phyloP scores from a whole-genome alignment of 345 rosid species.

The Erodium maritimum region DNA sequence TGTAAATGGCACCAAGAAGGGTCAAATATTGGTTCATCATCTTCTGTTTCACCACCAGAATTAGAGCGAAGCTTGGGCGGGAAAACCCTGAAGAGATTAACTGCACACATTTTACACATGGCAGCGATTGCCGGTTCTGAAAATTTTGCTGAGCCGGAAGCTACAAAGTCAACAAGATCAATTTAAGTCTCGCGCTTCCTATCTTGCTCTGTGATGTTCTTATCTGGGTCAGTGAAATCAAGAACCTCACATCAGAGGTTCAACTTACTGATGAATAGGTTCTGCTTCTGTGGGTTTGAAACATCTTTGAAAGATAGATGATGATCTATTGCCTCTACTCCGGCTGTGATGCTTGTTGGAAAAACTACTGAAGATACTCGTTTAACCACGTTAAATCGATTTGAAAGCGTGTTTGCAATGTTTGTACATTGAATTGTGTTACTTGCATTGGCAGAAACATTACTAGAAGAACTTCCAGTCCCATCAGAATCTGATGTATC shows the following conservation, averaged over 20 bases:
- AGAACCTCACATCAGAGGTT: conserved; percentile 49
- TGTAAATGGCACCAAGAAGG: conserved; percentile 73
- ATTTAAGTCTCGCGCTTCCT: conserved; percentile 39
- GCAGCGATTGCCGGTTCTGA: conserved; percentile 49
- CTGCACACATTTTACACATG: conserved; percentile 51
- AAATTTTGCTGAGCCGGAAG: conserved; percentile 56
- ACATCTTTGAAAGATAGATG: conserved; percentile 63
- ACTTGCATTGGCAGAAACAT: conserved; percentile 22
- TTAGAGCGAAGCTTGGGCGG: conserved; percentile 51
- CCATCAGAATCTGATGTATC: conserved; percentile 33
- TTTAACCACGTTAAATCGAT: conserved; percentile 63
- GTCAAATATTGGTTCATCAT: conserved; percentile 70
- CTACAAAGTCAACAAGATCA: conserved; percentile 61
- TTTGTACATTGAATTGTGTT: conserved; percentile 37
- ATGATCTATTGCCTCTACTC: conserved; percentile 65
- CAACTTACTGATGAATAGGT: conserved; percentile 58
- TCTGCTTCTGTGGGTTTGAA: conserved; percentile 56
- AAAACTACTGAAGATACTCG: conserved; percentile 74
- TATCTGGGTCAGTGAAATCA: conserved; percentile 37
- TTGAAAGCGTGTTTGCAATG: conserved; percentile 44
- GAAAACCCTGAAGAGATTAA: conserved; percentile 51
- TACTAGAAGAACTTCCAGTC: conserved; percentile 22
- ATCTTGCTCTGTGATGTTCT: conserved; percentile 37
- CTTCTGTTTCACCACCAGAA: conserved; percentile 43
- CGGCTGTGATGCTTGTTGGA: conserved; percentile 63